Conservation (phyloP, 2,329 filamentous ascomycete genomes). For the Trichoderma hamatum region DNA sequence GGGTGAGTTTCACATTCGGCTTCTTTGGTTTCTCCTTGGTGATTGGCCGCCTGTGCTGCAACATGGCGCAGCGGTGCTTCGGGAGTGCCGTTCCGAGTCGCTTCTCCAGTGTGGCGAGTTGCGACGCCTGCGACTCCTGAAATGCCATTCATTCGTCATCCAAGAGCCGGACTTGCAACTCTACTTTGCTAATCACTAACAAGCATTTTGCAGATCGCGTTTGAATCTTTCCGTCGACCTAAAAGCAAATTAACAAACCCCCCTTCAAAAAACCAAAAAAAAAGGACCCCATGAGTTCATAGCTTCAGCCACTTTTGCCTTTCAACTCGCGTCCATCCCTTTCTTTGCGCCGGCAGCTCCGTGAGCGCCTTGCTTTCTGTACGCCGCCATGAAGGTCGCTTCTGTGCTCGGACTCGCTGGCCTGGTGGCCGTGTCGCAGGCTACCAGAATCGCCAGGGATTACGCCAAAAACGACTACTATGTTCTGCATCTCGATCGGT, state of each 20-base stretch:
- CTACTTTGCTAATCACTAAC: background rate
- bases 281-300: constrained; percentile 21
- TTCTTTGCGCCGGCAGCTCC: constrained; percentile 22
- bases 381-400: constrained; percentile 52
- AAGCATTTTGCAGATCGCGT: background rate
- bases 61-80: background rate
- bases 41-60: background rate
- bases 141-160: constrained; percentile 1
- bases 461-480: constrained; percentile 89
- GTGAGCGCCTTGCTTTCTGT: background rate
- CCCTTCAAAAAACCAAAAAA: no score
- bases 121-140: constrained; percentile 4
- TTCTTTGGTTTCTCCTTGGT: constrained; percentile 6
- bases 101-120: constrained; percentile 18
- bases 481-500: constrained; percentile 77
- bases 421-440: constrained; percentile 53
- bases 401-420: constrained; percentile 58
- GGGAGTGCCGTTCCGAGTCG: constrained; percentile 6
- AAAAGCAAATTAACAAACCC: background rate
- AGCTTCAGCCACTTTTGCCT: constrained; percentile 6
- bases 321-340: constrained; percentile 18
- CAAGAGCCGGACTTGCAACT: background rate
- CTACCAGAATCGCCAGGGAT: constrained; percentile 62
- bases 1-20: background rate
- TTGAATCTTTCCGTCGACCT: background rate